Evolutionary conservation across 2,329 filamentous ascomycete genomes (phyloP).

Genomic region (Drechslerella stenobrocha): DNA sequence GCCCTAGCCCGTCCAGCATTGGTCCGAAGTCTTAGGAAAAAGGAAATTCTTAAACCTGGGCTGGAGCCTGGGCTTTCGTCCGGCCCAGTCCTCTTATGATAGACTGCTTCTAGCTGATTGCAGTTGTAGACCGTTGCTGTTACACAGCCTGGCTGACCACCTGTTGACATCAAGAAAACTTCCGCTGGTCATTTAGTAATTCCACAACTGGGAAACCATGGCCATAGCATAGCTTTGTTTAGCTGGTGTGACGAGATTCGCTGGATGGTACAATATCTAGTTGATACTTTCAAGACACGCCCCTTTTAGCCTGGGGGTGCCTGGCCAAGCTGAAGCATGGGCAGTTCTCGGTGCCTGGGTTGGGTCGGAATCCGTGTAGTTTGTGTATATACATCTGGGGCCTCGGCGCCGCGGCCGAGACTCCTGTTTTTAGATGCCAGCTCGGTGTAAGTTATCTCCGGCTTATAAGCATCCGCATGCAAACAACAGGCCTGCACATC

Average conservation of each 20-base stretch:
- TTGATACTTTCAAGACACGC: background rate
- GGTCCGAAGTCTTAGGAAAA: background rate
- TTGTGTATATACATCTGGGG: too few relatives aligned
- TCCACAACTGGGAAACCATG: constrained; percentile 25
- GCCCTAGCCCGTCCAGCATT: background rate
- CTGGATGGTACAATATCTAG: constrained; percentile 18
- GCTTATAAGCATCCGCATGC: too few relatives aligned
- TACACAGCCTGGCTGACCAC: constrained; percentile 14
- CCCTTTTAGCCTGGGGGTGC: background rate
- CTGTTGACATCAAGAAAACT: background rate
- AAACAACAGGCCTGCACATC: too few relatives aligned
- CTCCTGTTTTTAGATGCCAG: too few relatives aligned
- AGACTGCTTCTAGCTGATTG: background rate
- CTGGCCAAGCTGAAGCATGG: too few relatives aligned
- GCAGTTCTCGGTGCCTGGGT: too few relatives aligned
- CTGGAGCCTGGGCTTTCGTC: background rate
- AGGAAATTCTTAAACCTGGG: background rate
- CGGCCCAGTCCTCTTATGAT: too few relatives aligned
- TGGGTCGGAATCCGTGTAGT: too few relatives aligned
- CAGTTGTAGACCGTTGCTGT: constrained; percentile 31
- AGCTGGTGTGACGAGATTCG: constrained; percentile 30
- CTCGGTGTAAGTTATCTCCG: too few relatives aligned
- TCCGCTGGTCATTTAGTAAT: constrained; percentile 20
- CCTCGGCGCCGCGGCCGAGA: too few relatives aligned
- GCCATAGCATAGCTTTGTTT: constrained; percentile 5